A percentile compares a stretch with the other conserved stretches of the same genome.
Evolutionary conservation across 2,329 filamentous ascomycete species (phyloP).

Genomic region (Phaeoacremonium minimum): DNA sequence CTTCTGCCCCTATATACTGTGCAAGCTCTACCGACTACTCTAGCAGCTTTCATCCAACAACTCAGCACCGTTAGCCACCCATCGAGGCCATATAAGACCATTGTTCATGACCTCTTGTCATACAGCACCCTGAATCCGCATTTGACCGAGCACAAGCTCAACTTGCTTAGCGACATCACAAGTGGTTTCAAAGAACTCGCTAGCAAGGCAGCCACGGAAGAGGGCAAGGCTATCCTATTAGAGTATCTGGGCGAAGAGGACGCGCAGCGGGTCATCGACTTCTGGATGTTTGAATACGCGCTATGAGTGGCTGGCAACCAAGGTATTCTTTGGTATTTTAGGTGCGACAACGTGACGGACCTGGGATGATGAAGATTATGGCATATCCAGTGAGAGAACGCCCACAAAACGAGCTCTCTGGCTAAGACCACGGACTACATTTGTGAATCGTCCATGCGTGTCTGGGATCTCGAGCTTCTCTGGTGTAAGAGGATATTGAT

Average conservation of each 20-base stretch:
- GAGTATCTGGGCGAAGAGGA: conserved; percentile 20
- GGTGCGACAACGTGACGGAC: no score
- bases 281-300: conserved; percentile 11
- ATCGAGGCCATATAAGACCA: background rate
- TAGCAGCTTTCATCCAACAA: conserved; percentile 29
- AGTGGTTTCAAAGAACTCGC: conserved; percentile 22
- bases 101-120: conserved; percentile 22
- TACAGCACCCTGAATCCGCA: conserved; percentile 22
- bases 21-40: conserved; percentile 25
- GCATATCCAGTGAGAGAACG: no score
- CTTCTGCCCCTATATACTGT: conserved; percentile 36
- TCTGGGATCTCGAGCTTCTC: no score
- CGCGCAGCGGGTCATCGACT: conserved; percentile 13
- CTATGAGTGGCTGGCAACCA: no score
- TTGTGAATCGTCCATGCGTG: no score
- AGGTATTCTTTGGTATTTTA: no score
- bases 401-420: no score
- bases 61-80: conserved; percentile 9
- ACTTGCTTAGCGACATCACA: conserved; percentile 25
- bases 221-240: conserved; percentile 15
- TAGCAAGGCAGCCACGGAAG: conserved; percentile 13
- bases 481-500: no score
- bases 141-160: conserved; percentile 20
- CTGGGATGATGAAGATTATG: no score
- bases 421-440: no score